These are phyloP conservation scores for Alternaria dauci DNA, from an alignment of 2,329 filamentous ascomycete genomes.

Conservation along the genomic window DNA sequence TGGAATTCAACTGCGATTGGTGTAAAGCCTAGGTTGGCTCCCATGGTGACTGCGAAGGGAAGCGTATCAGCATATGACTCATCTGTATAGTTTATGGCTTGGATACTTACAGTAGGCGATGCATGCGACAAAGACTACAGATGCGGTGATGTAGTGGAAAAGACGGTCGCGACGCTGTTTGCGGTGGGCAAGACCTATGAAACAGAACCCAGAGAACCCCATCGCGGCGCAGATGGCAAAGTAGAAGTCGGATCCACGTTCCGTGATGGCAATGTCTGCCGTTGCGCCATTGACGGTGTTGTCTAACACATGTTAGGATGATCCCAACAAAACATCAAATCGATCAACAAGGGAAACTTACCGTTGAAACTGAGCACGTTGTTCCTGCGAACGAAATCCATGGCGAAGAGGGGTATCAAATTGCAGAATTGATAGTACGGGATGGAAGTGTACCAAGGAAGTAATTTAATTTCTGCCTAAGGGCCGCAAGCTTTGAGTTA, in stretches of 20 bases:
- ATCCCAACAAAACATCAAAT: neutral
- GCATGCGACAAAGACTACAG: constrained; percentile 65
- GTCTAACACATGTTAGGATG: constrained; percentile 28
- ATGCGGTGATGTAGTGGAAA: constrained; percentile 71
- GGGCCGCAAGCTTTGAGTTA: neutral
- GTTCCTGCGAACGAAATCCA: constrained; percentile 26
- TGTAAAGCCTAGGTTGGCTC: constrained; percentile 69
- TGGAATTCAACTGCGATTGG: constrained; percentile 70
- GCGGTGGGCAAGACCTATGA: constrained; percentile 62
- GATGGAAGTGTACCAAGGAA: neutral
- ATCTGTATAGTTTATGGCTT: neutral
- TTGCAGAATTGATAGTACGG: neutral
- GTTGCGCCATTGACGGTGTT: constrained; percentile 56
- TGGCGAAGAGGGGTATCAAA: constrained; percentile 2
- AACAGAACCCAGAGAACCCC: constrained; percentile 61
- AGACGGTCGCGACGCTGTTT: constrained; percentile 65
- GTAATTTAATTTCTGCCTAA: neutral
- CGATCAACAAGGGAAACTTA: constrained; percentile 4
- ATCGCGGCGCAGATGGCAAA: constrained; percentile 69
- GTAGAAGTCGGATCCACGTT: constrained; percentile 68
- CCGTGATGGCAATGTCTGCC: constrained; percentile 66
- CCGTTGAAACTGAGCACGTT: constrained; percentile 35
- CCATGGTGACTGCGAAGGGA: constrained; percentile 61
- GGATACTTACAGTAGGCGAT: constrained; percentile 63
- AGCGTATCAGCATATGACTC: neutral